Evolutionary conservation across 2,329 filamentous ascomycete genomes (phyloP).

Genomic region (Fusarium sp.): DNA sequence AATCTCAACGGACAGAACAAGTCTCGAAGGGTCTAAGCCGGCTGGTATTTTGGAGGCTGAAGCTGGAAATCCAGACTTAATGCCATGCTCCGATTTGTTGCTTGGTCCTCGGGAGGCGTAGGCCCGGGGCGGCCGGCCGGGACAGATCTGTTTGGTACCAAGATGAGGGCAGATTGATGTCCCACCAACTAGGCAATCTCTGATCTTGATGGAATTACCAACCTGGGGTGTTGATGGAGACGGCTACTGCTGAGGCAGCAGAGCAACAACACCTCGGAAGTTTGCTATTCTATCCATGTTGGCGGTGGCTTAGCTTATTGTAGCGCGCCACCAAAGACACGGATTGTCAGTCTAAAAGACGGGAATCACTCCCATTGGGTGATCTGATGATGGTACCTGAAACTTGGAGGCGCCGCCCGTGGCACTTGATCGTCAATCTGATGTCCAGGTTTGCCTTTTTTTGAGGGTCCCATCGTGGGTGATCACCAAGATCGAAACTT

Average conservation of each 20-base stretch:
- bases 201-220: background rate
- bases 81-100: constrained; percentile 34
- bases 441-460: constrained; percentile 15
- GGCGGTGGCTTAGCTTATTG: constrained; percentile 14
- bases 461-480: background rate
- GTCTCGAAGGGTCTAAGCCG: background rate
- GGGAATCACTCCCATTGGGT: constrained; percentile 40
- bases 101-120: background rate
- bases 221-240: constrained; percentile 1
- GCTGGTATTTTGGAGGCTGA: background rate
- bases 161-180: constrained; percentile 18
- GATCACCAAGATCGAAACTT: background rate
- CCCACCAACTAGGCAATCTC: constrained; percentile 5
- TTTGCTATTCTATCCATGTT: constrained; percentile 23
- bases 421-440: constrained; percentile 37
- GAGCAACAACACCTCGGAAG: constrained; percentile 12
- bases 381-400: constrained; percentile 37
- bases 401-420: constrained; percentile 38
- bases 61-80: constrained; percentile 16
- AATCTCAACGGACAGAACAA: background rate
- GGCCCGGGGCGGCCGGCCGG: constrained; percentile 19
- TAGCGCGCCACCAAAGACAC: constrained; percentile 33
- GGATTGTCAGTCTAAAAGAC: constrained; percentile 34
- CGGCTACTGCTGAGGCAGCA: background rate
- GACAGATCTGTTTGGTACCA: constrained; percentile 20